Conservation (phyloP, 2,329 filamentous ascomycete species). For the Claviceps paspali region DNA sequence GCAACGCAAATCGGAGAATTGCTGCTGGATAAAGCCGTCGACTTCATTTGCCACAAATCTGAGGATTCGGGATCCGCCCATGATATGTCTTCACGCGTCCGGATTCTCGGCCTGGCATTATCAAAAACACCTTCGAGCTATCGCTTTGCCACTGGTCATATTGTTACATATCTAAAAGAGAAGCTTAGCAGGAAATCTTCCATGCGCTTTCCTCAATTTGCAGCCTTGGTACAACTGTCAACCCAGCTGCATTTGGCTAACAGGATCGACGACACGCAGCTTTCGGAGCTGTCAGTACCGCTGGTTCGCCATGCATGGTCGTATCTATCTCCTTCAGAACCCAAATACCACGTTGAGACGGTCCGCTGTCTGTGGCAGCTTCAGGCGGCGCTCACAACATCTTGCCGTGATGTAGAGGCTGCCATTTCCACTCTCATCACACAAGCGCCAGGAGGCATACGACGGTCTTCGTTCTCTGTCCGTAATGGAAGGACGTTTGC, state of each 20-base stretch:
- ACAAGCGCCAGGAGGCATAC: background rate
- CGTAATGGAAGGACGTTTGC: slow-evolving; percentile 56
- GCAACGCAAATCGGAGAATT: slow-evolving; percentile 41
- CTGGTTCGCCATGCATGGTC: slow-evolving; percentile 64
- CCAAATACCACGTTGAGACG: slow-evolving; percentile 90
- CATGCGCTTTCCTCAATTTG: slow-evolving; percentile 39
- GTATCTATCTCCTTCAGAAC: slow-evolving; percentile 65
- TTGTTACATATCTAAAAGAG: slow-evolving; percentile 36
- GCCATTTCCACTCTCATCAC: slow-evolving; percentile 54
- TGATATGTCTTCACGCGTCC: slow-evolving; percentile 41
- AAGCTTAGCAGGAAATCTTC: slow-evolving; percentile 24
- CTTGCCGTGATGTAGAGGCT: slow-evolving; percentile 64
- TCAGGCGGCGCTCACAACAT: slow-evolving; percentile 52
- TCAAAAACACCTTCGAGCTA: slow-evolving; percentile 33
- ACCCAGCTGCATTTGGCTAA: slow-evolving; percentile 39
- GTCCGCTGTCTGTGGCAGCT: slow-evolving; percentile 77
- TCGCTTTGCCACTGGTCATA: slow-evolving; percentile 26
- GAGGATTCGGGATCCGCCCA: slow-evolving; percentile 23
- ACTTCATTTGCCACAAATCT: slow-evolving; percentile 33
- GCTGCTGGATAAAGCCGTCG: slow-evolving; percentile 44
- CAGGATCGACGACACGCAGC: slow-evolving; percentile 34
- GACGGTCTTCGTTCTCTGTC: slow-evolving; percentile 15
- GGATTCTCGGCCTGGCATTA: slow-evolving; percentile 42
- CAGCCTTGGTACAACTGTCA: slow-evolving; percentile 41
- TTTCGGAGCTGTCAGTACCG: slow-evolving; percentile 48